Evolutionary conservation across 2,329 filamentous ascomycete species (phyloP), one percentile per base, ranked within the genome.

Genomic region (Scopulariopsis brevicaulis): DNA sequence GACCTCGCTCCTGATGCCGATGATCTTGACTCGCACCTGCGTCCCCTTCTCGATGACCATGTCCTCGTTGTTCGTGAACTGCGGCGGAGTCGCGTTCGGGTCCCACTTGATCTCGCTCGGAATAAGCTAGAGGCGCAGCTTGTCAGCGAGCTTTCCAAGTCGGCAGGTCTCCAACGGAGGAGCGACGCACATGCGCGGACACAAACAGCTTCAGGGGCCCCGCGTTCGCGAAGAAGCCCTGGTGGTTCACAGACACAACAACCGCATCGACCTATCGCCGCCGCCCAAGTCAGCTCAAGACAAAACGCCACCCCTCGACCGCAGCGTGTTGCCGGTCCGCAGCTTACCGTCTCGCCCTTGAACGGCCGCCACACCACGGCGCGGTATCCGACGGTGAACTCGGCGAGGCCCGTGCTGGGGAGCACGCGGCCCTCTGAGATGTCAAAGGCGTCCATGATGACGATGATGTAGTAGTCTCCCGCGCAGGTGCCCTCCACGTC

Each of bases 321-420:
- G 25, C 43, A 54, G 46, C 58, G 58, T 58, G 34, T 53, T 50
- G 60, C 74, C 55, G 24, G 32, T n/a, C 25, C 14, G 59, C 54
- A 56, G 61, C 87, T 74, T 84, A 96, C 94, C 71, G 94, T 96
- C 80, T 99, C 94, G 68, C 94, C 93, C 74, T 94, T 93, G 79
- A 97, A 99, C 12, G 94, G 94, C 67, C 93, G 84, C 93, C 93
- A 99, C 59, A 99, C 90, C 60, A 99, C 93, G 57, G 94, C 94
- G 61, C 92, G 89, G 71, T 96, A 99, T 66, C 89, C 85, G 54
- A 99, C 91, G 0, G 89, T 96, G 70, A 96, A 99, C 73, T 96
- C 90, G 22, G 94, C 93, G 64, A 95, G 81, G 11, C 92, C 94
- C 61, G 88, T 96, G 10, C 93, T 90, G 3, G 94, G 93, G 59